phyloP scores from a whole-genome alignment of 768 basidiomycete genomes.

The Psilocybe cubensis region DNA sequence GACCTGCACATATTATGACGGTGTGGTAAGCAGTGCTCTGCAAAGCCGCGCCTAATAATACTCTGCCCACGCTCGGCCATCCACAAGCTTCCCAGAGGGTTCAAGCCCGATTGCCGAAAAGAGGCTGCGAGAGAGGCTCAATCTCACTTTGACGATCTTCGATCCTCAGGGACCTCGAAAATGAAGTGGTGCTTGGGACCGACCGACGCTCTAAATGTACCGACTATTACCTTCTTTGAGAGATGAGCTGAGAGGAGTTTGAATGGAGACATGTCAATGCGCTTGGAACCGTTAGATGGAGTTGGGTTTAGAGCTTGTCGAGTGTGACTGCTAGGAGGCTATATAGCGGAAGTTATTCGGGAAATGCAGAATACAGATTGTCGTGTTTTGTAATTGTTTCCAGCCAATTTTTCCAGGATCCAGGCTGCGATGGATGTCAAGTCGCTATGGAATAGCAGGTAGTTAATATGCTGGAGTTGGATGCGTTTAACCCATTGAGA shows the following conservation, averaged over 20 bases:
- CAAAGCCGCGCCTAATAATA: not conserved
- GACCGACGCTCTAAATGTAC: not conserved
- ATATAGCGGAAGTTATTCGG: not conserved
- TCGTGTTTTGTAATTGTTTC: not conserved
- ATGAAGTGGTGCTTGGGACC: not conserved
- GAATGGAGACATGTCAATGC: not conserved
- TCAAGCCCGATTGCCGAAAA: slow-evolving; percentile 1
- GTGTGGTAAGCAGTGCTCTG: not conserved
- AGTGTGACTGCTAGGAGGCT: not conserved
- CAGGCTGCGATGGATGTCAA: not conserved
- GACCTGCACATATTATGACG: not conserved
- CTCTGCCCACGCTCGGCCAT: not conserved
- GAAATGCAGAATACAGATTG: not conserved
- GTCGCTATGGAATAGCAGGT: not conserved
- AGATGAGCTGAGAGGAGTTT: too few relatives aligned
- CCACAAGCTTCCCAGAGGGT: not conserved
- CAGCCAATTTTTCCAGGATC: not conserved
- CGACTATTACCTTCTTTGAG: not conserved
- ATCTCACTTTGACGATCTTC: not conserved
- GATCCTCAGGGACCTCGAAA: slow-evolving; percentile 1
- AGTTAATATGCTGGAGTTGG: not conserved
- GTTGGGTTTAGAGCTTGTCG: too few relatives aligned
- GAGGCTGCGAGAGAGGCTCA: not conserved
- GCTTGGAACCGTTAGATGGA: too few relatives aligned
- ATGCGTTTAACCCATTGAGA: not conserved